A percentile compares a stretch with the other conserved stretches of the same genome.
phyloP scores from a whole-genome alignment of 1,139 yeast genomes.

The Nakaseomyces delphensis region DNA sequence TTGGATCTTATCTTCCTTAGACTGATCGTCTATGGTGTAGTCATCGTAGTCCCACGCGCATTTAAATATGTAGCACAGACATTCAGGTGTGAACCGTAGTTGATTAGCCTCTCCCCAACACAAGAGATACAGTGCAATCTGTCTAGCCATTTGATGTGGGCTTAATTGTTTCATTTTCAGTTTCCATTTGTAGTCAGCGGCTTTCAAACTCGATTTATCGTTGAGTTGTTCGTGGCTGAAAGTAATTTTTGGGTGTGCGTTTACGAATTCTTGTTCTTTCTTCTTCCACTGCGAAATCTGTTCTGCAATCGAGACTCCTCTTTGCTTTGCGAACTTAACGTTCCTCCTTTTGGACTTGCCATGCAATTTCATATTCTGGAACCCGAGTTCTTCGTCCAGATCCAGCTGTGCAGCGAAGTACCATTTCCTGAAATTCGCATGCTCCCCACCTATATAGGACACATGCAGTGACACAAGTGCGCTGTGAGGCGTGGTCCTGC shows the following conservation, averaged over 20 bases:
- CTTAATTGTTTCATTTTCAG: conserved; percentile 47
- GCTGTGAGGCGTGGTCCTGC: conserved; percentile 47
- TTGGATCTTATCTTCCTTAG: conserved; percentile 19
- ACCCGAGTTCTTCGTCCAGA: conserved; percentile 52
- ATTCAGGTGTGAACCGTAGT: conserved; percentile 75
- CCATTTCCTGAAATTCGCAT: conserved; percentile 65
- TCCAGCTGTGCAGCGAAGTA: conserved; percentile 65
- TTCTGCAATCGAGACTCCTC: conserved; percentile 30
- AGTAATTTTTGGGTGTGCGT: conserved; percentile 27
- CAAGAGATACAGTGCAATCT: conserved; percentile 58
- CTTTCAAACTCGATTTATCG: conserved; percentile 48
- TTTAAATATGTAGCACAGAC: conserved; percentile 69
- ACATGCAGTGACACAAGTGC: conserved; percentile 60
- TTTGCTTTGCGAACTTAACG: conserved; percentile 31
- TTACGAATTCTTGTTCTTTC: conserved; percentile 28
- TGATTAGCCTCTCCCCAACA: conserved; percentile 92
- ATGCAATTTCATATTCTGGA: conserved; percentile 35
- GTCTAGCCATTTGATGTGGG: conserved; percentile 50
- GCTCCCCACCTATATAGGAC: conserved; percentile 63
- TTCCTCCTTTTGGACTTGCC: conserved; percentile 33
- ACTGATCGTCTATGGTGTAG: conserved; percentile 6
- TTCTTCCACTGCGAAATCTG: conserved; percentile 28
- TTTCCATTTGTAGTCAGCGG: conserved; percentile 57
- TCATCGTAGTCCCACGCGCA: conserved; percentile 62
- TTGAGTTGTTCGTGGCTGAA: conserved; percentile 42